Conservation (phyloP, 2,329 filamentous ascomycete species). For the Aureobasidium mangrovei region DNA sequence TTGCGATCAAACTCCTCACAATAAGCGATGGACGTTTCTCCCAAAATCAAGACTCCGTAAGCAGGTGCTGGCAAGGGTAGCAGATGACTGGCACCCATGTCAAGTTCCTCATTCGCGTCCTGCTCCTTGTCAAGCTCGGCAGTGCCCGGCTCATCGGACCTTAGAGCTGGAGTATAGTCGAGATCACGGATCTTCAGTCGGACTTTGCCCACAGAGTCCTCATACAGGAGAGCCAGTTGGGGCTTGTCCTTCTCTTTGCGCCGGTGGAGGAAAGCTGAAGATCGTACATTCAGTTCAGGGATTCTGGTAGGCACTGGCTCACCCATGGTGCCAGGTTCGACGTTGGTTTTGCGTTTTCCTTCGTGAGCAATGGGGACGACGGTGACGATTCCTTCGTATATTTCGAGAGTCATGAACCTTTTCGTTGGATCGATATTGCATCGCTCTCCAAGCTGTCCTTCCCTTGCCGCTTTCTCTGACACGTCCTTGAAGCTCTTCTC, state of each 20-base stretch:
- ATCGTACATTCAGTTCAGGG: slow-evolving; percentile 58
- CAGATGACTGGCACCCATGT: slow-evolving; percentile 52
- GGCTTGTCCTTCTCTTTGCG: slow-evolving; percentile 37
- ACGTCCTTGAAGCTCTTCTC: slow-evolving; percentile 52
- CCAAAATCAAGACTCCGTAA: slow-evolving; percentile 40
- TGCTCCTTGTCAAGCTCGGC: slow-evolving; percentile 47
- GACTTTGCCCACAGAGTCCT: slow-evolving; percentile 51
- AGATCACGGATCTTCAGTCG: slow-evolving; percentile 48
- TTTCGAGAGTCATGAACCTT: slow-evolving; percentile 55
- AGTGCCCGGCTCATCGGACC: slow-evolving; percentile 37
- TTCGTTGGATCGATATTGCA: slow-evolving; percentile 77
- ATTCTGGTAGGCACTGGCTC: slow-evolving; percentile 54
- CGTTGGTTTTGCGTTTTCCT: slow-evolving; percentile 43
- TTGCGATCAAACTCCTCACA: slow-evolving; percentile 57
- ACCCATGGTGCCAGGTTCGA: slow-evolving; percentile 48
- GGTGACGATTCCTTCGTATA: slow-evolving; percentile 60
- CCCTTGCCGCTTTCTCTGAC: slow-evolving; percentile 53
- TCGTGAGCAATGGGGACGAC: slow-evolving; percentile 52
- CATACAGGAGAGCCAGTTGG: slow-evolving; percentile 56
- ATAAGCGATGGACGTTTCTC: slow-evolving; percentile 68
- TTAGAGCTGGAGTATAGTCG: slow-evolving; percentile 39
- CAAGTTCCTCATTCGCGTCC: slow-evolving; percentile 44
- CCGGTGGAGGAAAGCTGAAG: slow-evolving; percentile 56
- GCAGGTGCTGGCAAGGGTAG: slow-evolving; percentile 52
- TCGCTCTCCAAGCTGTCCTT: slow-evolving; percentile 73